These are phyloP conservation scores for Elaeis guineensis DNA, from an alignment of 176 grass and related monocot species.

Conservation along the genomic window DNA sequence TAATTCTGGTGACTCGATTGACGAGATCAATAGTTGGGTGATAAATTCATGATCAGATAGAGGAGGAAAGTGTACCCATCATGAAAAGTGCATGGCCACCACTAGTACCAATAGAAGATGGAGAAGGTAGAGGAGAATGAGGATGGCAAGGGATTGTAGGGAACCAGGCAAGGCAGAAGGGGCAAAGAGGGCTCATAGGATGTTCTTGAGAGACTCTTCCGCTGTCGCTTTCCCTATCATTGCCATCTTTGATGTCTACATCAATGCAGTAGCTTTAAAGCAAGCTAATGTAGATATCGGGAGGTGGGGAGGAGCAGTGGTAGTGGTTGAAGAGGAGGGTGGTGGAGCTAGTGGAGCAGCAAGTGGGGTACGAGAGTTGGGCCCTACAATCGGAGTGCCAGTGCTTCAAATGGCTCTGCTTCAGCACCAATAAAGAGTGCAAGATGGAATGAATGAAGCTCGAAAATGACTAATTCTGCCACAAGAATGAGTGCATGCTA, in stretches of 20 bases:
- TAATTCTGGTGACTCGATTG: too few species aligned
- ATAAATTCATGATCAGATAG: neutral
- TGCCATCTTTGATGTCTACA: constrained; percentile 4
- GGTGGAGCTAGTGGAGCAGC: constrained; percentile 59
- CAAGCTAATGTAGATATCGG: constrained; percentile 28
- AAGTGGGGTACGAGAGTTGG: constrained; percentile 31
- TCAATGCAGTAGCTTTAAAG: constrained; percentile 42
- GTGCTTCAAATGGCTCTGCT: constrained; percentile 71
- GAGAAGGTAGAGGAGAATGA: constrained; percentile 13
- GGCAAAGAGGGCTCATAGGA: neutral
- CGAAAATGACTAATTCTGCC: constrained; percentile 33
- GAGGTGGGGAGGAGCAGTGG: constrained; percentile 21
- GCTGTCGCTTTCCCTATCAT: constrained; percentile 29
- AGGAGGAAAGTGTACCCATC: neutral
- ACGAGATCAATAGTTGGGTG: too few species aligned
- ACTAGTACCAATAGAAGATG: neutral
- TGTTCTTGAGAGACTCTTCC: neutral
- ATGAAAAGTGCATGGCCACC: too few species aligned
- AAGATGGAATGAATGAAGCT: constrained; percentile 66
- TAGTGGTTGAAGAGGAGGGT: constrained; percentile 44
- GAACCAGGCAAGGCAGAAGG: neutral
- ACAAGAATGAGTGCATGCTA: constrained; percentile 62
- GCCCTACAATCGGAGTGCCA: constrained; percentile 41
- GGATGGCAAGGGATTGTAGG: constrained; percentile 18
- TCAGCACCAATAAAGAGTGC: constrained; percentile 56